Evolutionary conservation across 2,329 filamentous ascomycete genomes (phyloP).

Genomic region (Escovopsis sp.): DNA sequence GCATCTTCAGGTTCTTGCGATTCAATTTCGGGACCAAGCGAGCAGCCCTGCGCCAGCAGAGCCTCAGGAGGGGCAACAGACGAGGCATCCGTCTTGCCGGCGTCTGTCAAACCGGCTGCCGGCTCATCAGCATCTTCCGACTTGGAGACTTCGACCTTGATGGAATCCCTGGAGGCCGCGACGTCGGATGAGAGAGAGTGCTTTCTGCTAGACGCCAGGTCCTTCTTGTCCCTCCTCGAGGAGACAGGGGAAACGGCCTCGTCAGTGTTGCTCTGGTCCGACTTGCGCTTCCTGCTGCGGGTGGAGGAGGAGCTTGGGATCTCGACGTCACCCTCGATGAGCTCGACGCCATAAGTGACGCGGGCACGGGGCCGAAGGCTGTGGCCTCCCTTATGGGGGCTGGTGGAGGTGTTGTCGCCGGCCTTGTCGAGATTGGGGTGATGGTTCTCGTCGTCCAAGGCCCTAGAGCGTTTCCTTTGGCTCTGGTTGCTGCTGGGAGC

Average conservation of each 20-base stretch:
- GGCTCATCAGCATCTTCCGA: too few relatives aligned
- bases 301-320: slow-evolving; percentile 20
- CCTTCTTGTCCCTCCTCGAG: too few relatives aligned
- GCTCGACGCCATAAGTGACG: slow-evolving; percentile 41
- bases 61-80: too few relatives aligned
- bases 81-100: too few relatives aligned
- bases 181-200: too few relatives aligned
- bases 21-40: too few relatives aligned
- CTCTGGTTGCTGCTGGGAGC: slow-evolving; percentile 13
- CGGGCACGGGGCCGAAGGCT: slow-evolving; percentile 40
- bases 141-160: slow-evolving; percentile 34
- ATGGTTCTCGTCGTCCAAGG: slow-evolving; percentile 23
- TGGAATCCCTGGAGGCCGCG: slow-evolving; percentile 36
- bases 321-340: slow-evolving; percentile 32
- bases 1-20: too few relatives aligned
- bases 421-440: slow-evolving; percentile 28
- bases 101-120: too few relatives aligned
- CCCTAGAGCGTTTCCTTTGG: slow-evolving; percentile 28
- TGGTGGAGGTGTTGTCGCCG: slow-evolving; percentile 15
- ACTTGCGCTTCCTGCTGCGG: slow-evolving; percentile 22
- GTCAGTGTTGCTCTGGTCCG: slow-evolving; percentile 18
- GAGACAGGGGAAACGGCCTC: slow-evolving; percentile 11
- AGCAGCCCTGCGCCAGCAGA: too few relatives aligned
- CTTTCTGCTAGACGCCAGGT: too few relatives aligned
- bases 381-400: slow-evolving; percentile 41